A percentile compares a stretch with the other conserved stretches of the same genome.
phyloP scores from a whole-genome alignment of 1,139 yeast genomes.

The Spathaspora sp. region DNA sequence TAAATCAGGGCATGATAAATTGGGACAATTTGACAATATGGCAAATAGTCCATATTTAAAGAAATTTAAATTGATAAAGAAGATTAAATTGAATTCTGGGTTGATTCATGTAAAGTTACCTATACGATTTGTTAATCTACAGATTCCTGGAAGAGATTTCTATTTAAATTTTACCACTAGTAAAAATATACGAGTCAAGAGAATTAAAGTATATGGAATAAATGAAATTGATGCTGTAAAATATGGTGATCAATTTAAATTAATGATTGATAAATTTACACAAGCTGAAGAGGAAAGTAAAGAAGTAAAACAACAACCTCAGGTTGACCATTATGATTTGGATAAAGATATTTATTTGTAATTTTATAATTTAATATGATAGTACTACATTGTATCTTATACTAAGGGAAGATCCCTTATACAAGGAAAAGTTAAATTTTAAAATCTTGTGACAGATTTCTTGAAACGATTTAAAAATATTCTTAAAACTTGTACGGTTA shows the following conservation, averaged over 20 bases:
- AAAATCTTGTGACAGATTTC: neutral
- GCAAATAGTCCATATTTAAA: conserved; percentile 22
- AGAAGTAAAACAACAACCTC: conserved; percentile 1
- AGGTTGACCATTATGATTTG: conserved; percentile 12
- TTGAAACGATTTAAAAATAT: too few species aligned
- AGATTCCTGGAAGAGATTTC: conserved; percentile 34
- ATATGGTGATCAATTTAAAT: conserved; percentile 25
- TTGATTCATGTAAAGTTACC: conserved; percentile 36
- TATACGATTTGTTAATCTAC: conserved; percentile 31
- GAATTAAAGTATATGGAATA: conserved; percentile 40
- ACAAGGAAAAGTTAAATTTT: too few species aligned
- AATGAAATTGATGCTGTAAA: conserved; percentile 32
- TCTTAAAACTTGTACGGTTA: neutral
- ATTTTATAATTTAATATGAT: neutral
- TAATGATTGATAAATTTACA: conserved; percentile 18
- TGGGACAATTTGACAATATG: conserved; percentile 5
- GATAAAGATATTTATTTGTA: conserved; percentile 13
- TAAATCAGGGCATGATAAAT: conserved; percentile 9
- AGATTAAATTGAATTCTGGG: conserved; percentile 17
- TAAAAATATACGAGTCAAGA: conserved; percentile 22
- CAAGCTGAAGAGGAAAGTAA: conserved; percentile 10
- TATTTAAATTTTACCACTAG: conserved; percentile 30
- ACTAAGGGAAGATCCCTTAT: too few species aligned
- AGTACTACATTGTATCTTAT: neutral
- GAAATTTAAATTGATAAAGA: conserved; percentile 36